Percentiles rank a stretch among this genome's conserved stretches.
Evolutionary conservation across 805 yeast species (phyloP).

Genomic region (Ogataea pignaliae): DNA sequence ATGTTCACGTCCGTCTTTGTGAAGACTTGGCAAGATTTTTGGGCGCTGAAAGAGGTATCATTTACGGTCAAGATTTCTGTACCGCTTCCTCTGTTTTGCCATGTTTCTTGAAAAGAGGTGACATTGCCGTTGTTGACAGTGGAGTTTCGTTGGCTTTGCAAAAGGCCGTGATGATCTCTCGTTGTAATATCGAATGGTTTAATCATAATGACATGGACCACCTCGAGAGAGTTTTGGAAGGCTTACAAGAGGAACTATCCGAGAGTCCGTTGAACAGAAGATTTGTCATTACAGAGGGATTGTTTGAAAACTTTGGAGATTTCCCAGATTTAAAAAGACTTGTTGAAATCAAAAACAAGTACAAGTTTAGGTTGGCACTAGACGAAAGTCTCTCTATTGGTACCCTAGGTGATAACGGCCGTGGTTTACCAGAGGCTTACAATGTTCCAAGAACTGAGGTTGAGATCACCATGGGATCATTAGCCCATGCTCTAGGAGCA

Average conservation of each 20-base stretch:
- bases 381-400: conserved; percentile 90
- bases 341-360: conserved; percentile 70
- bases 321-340: conserved; percentile 64
- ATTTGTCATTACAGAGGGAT: conserved; percentile 87
- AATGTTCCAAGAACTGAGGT: conserved; percentile 65
- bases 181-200: conserved; percentile 79
- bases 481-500: conserved; percentile 76
- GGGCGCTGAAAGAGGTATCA: conserved; percentile 71
- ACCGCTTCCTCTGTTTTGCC: conserved; percentile 87
- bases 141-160: conserved; percentile 73
- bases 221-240: conserved; percentile 62
- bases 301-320: conserved; percentile 80
- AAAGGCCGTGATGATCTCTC: conserved; percentile 80
- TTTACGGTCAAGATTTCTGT: conserved; percentile 90
- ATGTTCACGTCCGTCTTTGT: conserved; percentile 78
- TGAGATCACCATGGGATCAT: conserved; percentile 82
- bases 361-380: conserved; percentile 78
- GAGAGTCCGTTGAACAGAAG: conserved; percentile 83
- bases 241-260: conserved; percentile 53
- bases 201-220: conserved; percentile 88
- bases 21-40: conserved; percentile 70
- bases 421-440: conserved; percentile 77
- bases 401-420: conserved; percentile 77
- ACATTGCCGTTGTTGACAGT: conserved; percentile 81
- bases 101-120: conserved; percentile 93